Percentiles rank a stretch among this genome's conserved stretches.
Conservation (phyloP, 345 rosid species). For the Noccaea caerulescens region DNA sequence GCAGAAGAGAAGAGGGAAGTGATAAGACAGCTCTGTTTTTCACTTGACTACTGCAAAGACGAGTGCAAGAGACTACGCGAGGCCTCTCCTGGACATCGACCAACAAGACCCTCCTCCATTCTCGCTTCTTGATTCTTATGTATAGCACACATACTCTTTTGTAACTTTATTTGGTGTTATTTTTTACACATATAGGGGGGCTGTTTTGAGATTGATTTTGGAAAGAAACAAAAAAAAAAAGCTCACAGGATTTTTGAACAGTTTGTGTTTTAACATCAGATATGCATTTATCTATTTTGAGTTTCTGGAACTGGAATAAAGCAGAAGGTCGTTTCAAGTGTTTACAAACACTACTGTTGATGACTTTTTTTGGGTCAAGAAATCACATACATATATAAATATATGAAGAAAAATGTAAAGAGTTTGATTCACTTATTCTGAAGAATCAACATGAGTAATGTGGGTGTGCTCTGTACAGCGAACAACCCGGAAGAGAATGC, state of each 20-base stretch:
- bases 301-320: slow-evolving; percentile 22
- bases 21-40: slow-evolving; percentile 75
- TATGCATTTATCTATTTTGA: slow-evolving; percentile 28
- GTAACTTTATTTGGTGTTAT: slow-evolving; percentile 36
- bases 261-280: slow-evolving; percentile 27
- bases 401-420: slow-evolving; percentile 2
- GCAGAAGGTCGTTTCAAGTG: slow-evolving; percentile 14
- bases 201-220: slow-evolving; percentile 30
- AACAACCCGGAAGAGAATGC: slow-evolving; percentile 38
- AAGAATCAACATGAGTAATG: slow-evolving; percentile 33
- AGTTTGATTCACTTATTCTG: slow-evolving; percentile 38
- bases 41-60: slow-evolving; percentile 64
- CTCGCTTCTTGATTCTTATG: slow-evolving; percentile 40
- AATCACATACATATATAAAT: slow-evolving; percentile 35
- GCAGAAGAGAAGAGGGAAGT: slow-evolving; percentile 80
- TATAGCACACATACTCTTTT: slow-evolving; percentile 30
- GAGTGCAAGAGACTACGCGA: slow-evolving; percentile 54
- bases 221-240: neutral
- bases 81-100: slow-evolving; percentile 46
- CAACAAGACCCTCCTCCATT: slow-evolving; percentile 35
- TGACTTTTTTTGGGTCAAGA: slow-evolving; percentile 31
- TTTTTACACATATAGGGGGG: slow-evolving; percentile 36
- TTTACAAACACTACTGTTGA: slow-evolving; percentile 39
- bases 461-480: slow-evolving; percentile 42
- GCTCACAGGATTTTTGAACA: slow-evolving; percentile 32